phyloP scores from a whole-genome alignment of 352 stramenopile genomes.

The Phytopythium chamaehyphon region DNA sequence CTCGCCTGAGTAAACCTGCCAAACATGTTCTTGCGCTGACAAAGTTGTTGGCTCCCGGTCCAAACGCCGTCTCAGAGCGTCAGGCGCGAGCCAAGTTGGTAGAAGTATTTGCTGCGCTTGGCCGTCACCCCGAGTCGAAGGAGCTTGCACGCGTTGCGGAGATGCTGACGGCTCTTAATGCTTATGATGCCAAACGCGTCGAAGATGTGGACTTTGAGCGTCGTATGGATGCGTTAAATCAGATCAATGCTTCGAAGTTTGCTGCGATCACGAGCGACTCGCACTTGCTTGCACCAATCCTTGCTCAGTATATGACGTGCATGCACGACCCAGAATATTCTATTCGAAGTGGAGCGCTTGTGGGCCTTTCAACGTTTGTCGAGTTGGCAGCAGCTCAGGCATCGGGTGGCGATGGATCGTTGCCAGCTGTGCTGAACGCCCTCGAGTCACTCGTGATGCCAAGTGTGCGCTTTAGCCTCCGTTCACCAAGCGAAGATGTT shows the following conservation, averaged over 20 bases:
- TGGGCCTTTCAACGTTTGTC: slow-evolving; percentile 54
- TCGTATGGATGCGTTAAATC: slow-evolving; percentile 69
- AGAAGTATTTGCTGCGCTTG: slow-evolving; percentile 63
- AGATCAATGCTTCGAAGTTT: slow-evolving; percentile 63
- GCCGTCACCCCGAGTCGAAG: slow-evolving; percentile 26
- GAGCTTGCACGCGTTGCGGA: slow-evolving; percentile 35
- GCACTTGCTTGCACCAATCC: slow-evolving; percentile 65
- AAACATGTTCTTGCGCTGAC: slow-evolving; percentile 75
- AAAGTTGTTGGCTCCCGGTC: slow-evolving; percentile 67
- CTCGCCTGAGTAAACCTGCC: slow-evolving; percentile 61
- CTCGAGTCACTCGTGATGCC: slow-evolving; percentile 89
- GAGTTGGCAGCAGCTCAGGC: slow-evolving; percentile 30
- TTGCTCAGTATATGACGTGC: slow-evolving; percentile 73
- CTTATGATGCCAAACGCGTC: slow-evolving; percentile 73
- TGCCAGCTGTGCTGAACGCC: slow-evolving; percentile 48
- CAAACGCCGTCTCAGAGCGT: slow-evolving; percentile 69
- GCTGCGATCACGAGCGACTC: slow-evolving; percentile 50
- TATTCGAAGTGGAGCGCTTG: slow-evolving; percentile 69
- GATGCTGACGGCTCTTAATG: slow-evolving; percentile 63
- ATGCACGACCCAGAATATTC: slow-evolving; percentile 86
- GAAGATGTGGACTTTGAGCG: slow-evolving; percentile 85
- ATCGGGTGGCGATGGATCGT: slow-evolving; percentile 10
- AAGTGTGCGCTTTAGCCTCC: slow-evolving; percentile 78
- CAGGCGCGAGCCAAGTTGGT: slow-evolving; percentile 58
- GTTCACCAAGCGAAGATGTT: slow-evolving; percentile 64